Conservation (phyloP, 2,329 filamentous ascomycete species). For the Drechslerella coelobrocha region DNA sequence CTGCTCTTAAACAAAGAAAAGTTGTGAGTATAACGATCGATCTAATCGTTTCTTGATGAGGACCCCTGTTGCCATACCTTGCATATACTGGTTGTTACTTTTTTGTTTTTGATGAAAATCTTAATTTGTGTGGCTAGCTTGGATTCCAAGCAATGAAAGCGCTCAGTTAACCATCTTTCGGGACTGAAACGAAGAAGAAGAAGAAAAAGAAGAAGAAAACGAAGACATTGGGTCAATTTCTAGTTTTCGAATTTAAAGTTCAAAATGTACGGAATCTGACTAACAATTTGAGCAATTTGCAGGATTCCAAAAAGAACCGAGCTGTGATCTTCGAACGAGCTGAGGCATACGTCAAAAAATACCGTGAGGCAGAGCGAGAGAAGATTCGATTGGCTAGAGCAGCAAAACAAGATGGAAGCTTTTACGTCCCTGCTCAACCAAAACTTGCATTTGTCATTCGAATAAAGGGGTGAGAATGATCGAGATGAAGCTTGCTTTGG, state of each 20-base stretch:
- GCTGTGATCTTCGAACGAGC: slow-evolving; percentile 99
- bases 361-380: slow-evolving; percentile 97
- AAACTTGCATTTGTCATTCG: slow-evolving; percentile 98
- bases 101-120: slow-evolving; percentile 30
- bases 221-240: background rate
- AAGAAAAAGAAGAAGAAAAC: no score
- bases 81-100: background rate
- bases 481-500: background rate
- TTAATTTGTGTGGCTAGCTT: slow-evolving; percentile 85
- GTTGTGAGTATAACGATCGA: slow-evolving; percentile 70
- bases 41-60: slow-evolving; percentile 49
- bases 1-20: slow-evolving; percentile 84
- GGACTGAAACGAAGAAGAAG: slow-evolving; percentile 83
- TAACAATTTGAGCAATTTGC: slow-evolving; percentile 51
- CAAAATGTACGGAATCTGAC: background rate
- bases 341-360: slow-evolving; percentile 99
- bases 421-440: slow-evolving; percentile 92
- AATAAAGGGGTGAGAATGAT: slow-evolving; percentile 81
- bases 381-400: slow-evolving; percentile 90
- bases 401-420: slow-evolving; percentile 88
- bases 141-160: slow-evolving; percentile 83
- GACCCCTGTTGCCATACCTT: background rate
- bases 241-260: background rate
- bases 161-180: slow-evolving; percentile 99
- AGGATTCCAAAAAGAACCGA: slow-evolving; percentile 99